phyloP scores from a whole-genome alignment of 805 yeast species.

The Pichia deserticola region DNA sequence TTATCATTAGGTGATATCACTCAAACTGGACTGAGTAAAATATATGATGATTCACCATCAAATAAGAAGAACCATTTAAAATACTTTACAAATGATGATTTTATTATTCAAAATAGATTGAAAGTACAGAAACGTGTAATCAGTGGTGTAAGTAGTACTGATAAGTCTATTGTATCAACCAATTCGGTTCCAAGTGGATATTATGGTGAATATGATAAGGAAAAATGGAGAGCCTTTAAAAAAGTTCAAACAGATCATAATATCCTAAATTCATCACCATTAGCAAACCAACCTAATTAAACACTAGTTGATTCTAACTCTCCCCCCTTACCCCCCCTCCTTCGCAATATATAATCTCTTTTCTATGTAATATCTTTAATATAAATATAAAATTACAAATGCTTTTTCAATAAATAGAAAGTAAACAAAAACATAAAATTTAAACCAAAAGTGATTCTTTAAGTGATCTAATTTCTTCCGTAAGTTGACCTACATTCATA shows the following conservation, averaged over 20 bases:
- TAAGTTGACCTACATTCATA: constrained; percentile 39
- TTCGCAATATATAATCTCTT: neutral
- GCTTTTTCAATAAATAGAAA: neutral
- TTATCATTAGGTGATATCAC: neutral
- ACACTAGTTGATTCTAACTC: too few species aligned
- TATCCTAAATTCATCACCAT: neutral
- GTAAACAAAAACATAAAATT: neutral
- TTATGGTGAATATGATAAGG: constrained; percentile 58
- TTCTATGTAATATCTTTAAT: neutral
- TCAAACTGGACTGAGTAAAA: neutral
- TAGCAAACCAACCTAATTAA: neutral
- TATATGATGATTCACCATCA: neutral
- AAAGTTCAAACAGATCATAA: constrained; percentile 7
- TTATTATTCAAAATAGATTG: neutral
- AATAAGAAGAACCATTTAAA: neutral
- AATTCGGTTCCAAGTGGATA: constrained; percentile 49
- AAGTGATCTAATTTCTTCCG: constrained; percentile 45
- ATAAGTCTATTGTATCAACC: constrained; percentile 16
- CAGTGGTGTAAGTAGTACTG: constrained; percentile 16
- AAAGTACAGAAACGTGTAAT: neutral
- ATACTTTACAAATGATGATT: neutral
- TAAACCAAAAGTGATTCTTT: constrained; percentile 34
- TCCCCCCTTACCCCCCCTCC: too few species aligned
- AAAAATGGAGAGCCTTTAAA: constrained; percentile 54
- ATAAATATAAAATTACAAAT: neutral